Evolutionary conservation across 2,329 filamentous ascomycete genomes (phyloP).

Genomic region (Exophiala spinifera): DNA sequence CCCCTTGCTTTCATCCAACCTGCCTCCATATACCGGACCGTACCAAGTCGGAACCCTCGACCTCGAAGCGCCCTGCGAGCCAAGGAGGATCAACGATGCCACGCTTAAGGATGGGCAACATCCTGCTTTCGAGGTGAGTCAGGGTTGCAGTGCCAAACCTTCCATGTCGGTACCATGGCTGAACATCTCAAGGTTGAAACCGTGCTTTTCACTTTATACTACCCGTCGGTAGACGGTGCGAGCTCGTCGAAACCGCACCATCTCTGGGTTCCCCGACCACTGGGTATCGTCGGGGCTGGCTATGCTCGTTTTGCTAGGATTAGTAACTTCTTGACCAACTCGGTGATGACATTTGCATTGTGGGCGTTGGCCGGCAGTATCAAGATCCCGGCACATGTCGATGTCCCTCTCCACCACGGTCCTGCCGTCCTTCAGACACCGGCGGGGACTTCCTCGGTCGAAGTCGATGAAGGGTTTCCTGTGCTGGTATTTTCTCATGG

Average conservation of each 20-base stretch:
- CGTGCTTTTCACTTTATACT: conserved; percentile 30
- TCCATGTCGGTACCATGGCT: not conserved
- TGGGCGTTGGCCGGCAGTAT: conserved; percentile 25
- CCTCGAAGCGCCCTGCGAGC: conserved; percentile 25
- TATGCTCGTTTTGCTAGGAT: conserved; percentile 28
- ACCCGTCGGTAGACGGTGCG: conserved; percentile 22
- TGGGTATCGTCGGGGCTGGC: conserved; percentile 23
- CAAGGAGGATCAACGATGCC: conserved; percentile 20
- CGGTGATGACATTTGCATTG: conserved; percentile 24
- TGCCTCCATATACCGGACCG: conserved; percentile 27
- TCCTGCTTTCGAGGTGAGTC: conserved; percentile 25
- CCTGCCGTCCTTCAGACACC: conserved; percentile 10
- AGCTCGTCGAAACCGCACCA: conserved; percentile 23
- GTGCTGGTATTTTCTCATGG: conserved; percentile 30
- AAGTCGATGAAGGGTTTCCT: conserved; percentile 23
- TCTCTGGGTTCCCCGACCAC: conserved; percentile 27
- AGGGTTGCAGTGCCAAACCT: not conserved
- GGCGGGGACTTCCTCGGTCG: not conserved
- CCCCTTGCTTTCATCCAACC: conserved; percentile 24
- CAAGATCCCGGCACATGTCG: conserved; percentile 29
- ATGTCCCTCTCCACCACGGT: conserved; percentile 24
- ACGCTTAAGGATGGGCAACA: conserved; percentile 21
- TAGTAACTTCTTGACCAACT: conserved; percentile 28
- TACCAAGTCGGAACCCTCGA: conserved; percentile 29
- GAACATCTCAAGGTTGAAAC: conserved; percentile 23